Percentiles rank a stretch among this genome's conserved stretches.
Conservation (phyloP, 2,329 filamentous ascomycete species). For the Trichoderma guizhouense region DNA sequence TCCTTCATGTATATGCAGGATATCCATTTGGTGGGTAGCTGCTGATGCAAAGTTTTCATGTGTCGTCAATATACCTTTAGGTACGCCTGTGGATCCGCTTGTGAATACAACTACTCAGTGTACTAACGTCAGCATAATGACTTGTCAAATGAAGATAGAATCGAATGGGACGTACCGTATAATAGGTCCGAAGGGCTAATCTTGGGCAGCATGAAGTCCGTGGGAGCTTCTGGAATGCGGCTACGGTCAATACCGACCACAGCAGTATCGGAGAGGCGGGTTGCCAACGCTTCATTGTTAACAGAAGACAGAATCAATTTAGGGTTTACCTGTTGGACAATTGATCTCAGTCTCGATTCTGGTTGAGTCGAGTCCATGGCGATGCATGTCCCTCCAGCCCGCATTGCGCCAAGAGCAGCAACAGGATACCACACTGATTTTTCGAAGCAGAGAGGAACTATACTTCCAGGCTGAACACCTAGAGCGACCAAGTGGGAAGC, state of each 20-base stretch:
- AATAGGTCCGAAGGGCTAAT: slow-evolving; percentile 18
- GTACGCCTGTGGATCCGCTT: slow-evolving; percentile 49
- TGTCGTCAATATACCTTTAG: slow-evolving; percentile 46
- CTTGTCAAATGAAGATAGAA: not conserved
- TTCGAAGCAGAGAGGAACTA: slow-evolving; percentile 26
- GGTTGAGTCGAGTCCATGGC: slow-evolving; percentile 28
- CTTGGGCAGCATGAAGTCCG: slow-evolving; percentile 8
- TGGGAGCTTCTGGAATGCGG: not conserved
- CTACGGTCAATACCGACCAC: not conserved
- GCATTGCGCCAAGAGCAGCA: slow-evolving; percentile 25
- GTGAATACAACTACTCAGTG: slow-evolving; percentile 44
- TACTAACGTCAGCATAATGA: not conserved
- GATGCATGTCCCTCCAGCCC: slow-evolving; percentile 26
- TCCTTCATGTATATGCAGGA: slow-evolving; percentile 11
- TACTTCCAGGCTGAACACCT: slow-evolving; percentile 28
- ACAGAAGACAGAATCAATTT: slow-evolving; percentile 23
- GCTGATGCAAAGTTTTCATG: slow-evolving; percentile 2
- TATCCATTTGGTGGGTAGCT: slow-evolving; percentile 14
- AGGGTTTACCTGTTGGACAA: slow-evolving; percentile 22
- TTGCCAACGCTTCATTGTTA: slow-evolving; percentile 11
- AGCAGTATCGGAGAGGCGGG: slow-evolving; percentile 1
- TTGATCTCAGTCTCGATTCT: slow-evolving; percentile 19
- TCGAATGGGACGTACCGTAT: not conserved
- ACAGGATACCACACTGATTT: slow-evolving; percentile 27
- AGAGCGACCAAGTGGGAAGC: slow-evolving; percentile 17